These are phyloP conservation scores for Aspergillus conjunctus DNA, from an alignment of 495 filamentous ascomycete species.

Conservation along the genomic window DNA sequence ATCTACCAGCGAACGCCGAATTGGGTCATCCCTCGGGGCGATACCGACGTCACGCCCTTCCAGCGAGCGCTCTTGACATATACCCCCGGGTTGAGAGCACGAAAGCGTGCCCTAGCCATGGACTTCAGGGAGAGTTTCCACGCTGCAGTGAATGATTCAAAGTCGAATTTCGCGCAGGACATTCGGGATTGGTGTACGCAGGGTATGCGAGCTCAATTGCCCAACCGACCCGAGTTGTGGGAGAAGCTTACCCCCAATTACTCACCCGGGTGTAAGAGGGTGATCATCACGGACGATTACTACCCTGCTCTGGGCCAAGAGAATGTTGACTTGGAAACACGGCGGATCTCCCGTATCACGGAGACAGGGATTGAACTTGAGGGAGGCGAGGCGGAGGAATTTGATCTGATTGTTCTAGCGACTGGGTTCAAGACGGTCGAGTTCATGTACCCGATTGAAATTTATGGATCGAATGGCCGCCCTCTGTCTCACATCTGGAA, in stretches of 20 bases:
- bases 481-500: conserved; percentile 53
- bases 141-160: conserved; percentile 37
- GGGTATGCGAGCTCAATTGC: conserved; percentile 39
- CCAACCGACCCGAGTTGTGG: conserved; percentile 49
- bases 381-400: conserved; percentile 40
- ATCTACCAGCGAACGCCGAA: conserved; percentile 71
- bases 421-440: conserved; percentile 59
- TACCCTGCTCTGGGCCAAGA: conserved; percentile 47
- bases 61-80: conserved; percentile 42
- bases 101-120: conserved; percentile 51
- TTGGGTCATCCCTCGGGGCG: conserved; percentile 59
- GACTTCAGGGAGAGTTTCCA: conserved; percentile 49
- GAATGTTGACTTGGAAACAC: conserved; percentile 54
- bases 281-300: conserved; percentile 59
- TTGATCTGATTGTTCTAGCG: conserved; percentile 56
- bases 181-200: conserved; percentile 32
- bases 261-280: conserved; percentile 55
- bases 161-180: conserved; percentile 36
- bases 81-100: conserved; percentile 47
- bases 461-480: conserved; percentile 47
- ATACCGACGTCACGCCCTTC: conserved; percentile 42
- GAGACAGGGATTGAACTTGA: conserved; percentile 47
- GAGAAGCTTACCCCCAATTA: conserved; percentile 53
- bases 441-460: conserved; percentile 56
- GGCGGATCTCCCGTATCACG: conserved; percentile 45